phyloP scores from a whole-genome alignment of 2,329 filamentous ascomycete genomes.

The Ophiocordyceps robertsii region DNA sequence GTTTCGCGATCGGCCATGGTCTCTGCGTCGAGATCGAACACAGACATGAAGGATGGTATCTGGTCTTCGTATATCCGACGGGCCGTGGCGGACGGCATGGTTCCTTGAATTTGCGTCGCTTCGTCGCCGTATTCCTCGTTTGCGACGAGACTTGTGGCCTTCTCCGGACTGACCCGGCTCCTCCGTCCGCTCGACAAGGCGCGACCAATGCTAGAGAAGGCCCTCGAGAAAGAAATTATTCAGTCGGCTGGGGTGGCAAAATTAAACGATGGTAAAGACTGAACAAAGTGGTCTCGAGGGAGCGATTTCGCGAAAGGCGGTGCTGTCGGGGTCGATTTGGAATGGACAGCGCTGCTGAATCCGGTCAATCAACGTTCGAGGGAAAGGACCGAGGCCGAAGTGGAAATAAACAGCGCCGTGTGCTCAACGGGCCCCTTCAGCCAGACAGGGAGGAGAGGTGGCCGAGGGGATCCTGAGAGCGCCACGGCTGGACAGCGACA shows the following conservation, averaged over 20 bases:
- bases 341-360: conserved; percentile 41
- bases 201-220: too few species aligned
- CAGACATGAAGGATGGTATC: conserved; percentile 65
- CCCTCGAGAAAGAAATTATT: too few species aligned
- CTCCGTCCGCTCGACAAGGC: too few species aligned
- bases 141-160: too few species aligned
- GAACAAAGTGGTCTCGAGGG: conserved; percentile 4
- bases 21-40: conserved; percentile 52
- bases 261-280: background rate
- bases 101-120: conserved; percentile 10
- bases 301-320: conserved; percentile 7
- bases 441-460: conserved; percentile 1
- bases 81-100: conserved; percentile 49
- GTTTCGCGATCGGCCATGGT: conserved; percentile 38
- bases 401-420: background rate
- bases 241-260: too few species aligned
- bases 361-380: conserved; percentile 16
- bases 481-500: conserved; percentile 1
- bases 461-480: conserved; percentile 1
- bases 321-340: conserved; percentile 4
- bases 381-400: conserved; percentile 8
- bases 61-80: conserved; percentile 53
- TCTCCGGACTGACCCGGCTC: too few species aligned
- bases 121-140: background rate
- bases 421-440: background rate